These are phyloP conservation scores for Borealophlyctis nickersoniae DNA, from an alignment of 192 early-diverging fungal species.

Conservation along the genomic window DNA sequence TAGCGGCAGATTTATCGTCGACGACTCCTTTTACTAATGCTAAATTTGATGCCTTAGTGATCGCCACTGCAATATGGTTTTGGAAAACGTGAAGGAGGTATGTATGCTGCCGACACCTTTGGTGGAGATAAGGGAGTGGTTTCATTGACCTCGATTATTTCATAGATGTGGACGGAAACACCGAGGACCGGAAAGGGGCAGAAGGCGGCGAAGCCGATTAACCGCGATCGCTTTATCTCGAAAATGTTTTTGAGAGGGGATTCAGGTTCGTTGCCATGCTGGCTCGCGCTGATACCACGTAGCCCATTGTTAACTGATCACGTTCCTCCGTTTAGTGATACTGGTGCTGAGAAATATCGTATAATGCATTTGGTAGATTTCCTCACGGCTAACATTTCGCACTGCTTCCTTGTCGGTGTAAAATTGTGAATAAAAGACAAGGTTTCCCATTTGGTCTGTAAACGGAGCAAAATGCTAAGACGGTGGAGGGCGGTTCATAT, in stretches of 20 bases:
- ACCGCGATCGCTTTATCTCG: conserved; percentile 97
- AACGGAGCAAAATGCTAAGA: too few species aligned
- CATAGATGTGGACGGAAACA: conserved; percentile 92
- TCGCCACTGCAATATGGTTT: conserved; percentile 99
- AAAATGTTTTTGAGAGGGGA: conserved; percentile 98
- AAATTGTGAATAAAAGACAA: too few species aligned
- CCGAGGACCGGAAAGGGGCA: conserved; percentile 85
- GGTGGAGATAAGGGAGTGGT: background rate
- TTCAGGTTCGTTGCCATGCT: conserved; percentile 58
- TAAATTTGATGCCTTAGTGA: conserved; percentile 48
- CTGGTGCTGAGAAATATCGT: conserved; percentile 32
- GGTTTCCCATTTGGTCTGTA: too few species aligned
- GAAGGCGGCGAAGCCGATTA: conserved; percentile 93
- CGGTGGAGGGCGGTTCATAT: too few species aligned
- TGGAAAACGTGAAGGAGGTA: conserved; percentile 98
- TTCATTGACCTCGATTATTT: background rate
- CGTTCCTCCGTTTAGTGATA: conserved; percentile 26
- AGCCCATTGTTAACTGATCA: too few species aligned
- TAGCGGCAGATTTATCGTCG: background rate
- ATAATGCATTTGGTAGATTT: too few species aligned
- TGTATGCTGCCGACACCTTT: conserved; percentile 9
- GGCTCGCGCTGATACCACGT: background rate
- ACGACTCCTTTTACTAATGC: background rate
- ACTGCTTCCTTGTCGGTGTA: too few species aligned
- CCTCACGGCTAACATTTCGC: too few species aligned